phyloP scores from a whole-genome alignment of 768 basidiomycete genomes.

The Amanita thiersii region DNA sequence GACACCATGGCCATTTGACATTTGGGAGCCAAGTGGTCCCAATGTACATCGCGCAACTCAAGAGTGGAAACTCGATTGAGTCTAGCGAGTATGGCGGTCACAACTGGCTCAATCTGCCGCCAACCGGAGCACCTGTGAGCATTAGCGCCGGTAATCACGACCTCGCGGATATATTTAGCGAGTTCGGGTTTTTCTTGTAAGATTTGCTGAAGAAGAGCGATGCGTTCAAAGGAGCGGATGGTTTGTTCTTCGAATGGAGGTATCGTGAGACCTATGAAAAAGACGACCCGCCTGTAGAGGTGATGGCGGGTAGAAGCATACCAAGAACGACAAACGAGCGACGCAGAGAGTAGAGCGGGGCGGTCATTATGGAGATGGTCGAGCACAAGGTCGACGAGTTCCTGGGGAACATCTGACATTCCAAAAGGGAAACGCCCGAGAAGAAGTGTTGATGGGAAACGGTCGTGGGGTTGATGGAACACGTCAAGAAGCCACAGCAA shows the following conservation, averaged over 20 bases:
- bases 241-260: background rate
- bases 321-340: slow-evolving; percentile 16
- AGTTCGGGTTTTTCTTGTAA: slow-evolving; percentile 10
- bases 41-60: slow-evolving; percentile 10
- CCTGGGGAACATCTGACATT: slow-evolving; percentile 17
- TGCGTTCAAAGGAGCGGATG: slow-evolving; percentile 7
- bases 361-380: slow-evolving; percentile 15
- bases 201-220: slow-evolving; percentile 10
- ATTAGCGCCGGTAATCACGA: slow-evolving; percentile 11
- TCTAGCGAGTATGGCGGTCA: slow-evolving; percentile 7
- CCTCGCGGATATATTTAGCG: slow-evolving; percentile 8
- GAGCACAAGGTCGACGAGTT: slow-evolving; percentile 17
- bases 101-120: slow-evolving; percentile 3
- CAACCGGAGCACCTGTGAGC: slow-evolving; percentile 4
- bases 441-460: slow-evolving; percentile 1
- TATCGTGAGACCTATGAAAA: slow-evolving; percentile 12
- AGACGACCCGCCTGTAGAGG: slow-evolving; percentile 12
- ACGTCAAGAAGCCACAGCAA: too few species aligned
- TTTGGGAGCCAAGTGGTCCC: slow-evolving; percentile 7
- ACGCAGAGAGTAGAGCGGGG: slow-evolving; percentile 6
- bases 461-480: background rate
- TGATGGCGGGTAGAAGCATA: slow-evolving; percentile 14
- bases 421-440: slow-evolving; percentile 1
- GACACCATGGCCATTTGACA: slow-evolving; percentile 6
- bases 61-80: slow-evolving; percentile 9